A percentile compares a stretch with the other conserved stretches of the same genome.
These are phyloP conservation scores for Leccinum subfulvum DNA, from an alignment of 1,284 basidiomycete species.

Conservation along the genomic window DNA sequence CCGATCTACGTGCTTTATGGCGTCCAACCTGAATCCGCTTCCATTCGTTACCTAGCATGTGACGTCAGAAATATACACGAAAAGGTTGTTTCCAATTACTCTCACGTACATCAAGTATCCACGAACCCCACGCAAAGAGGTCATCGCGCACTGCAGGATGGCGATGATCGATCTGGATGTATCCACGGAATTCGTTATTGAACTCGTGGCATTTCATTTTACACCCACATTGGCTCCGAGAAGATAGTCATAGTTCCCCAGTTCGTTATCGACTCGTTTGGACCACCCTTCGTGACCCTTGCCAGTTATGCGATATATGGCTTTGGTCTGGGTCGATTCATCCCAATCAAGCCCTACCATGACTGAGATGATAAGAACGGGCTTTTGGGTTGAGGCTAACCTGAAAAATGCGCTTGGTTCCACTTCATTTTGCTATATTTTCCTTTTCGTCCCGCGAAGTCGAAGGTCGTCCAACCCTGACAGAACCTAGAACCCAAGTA, in stretches of 20 bases:
- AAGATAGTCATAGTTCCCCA: slow-evolving; percentile 81
- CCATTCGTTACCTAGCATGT: slow-evolving; percentile 68
- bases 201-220: background rate
- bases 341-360: slow-evolving; percentile 83
- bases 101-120: slow-evolving; percentile 62
- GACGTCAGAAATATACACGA: slow-evolving; percentile 4
- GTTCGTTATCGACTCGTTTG: slow-evolving; percentile 60
- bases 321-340: slow-evolving; percentile 59
- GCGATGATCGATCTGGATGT: slow-evolving; percentile 73
- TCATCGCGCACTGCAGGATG: slow-evolving; percentile 79
- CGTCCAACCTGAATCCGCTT: slow-evolving; percentile 83
- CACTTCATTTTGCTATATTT: slow-evolving; percentile 76
- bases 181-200: background rate
- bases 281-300: slow-evolving; percentile 69
- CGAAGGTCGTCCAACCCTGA: slow-evolving; percentile 85
- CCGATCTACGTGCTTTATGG: slow-evolving; percentile 81
- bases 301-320: slow-evolving; percentile 60
- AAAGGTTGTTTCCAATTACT: background rate
- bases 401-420: slow-evolving; percentile 73
- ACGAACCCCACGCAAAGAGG: slow-evolving; percentile 63
- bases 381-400: slow-evolving; percentile 36
- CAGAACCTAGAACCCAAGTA: slow-evolving; percentile 3
- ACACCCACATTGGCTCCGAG: slow-evolving; percentile 63
- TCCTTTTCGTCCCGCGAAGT: slow-evolving; percentile 74
- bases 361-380: slow-evolving; percentile 4